Evolutionary conservation across 345 rosid species (phyloP).

Genomic region (Streptanthus diversifolius): DNA sequence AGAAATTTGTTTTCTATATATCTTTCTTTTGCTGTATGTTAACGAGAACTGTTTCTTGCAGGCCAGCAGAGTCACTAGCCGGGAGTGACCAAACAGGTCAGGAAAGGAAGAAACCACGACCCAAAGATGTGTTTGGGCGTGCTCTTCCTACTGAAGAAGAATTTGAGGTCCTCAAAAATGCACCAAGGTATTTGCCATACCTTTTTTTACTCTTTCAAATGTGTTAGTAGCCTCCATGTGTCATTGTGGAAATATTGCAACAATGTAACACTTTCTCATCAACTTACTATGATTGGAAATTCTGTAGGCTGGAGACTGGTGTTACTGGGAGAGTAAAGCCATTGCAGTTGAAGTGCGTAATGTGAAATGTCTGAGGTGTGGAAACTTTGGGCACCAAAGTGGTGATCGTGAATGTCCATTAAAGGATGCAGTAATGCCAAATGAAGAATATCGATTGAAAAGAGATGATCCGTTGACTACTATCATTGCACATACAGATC

Average conservation of each 20-base stretch:
- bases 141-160: constrained; percentile 94
- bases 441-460: constrained; percentile 81
- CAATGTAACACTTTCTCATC: neutral
- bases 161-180: constrained; percentile 75
- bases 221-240: neutral
- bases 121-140: constrained; percentile 97
- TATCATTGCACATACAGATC: constrained; percentile 74
- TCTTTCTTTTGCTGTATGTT: neutral
- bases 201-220: neutral
- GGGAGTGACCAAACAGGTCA: constrained; percentile 32
- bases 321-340: constrained; percentile 74
- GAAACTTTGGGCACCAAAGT: constrained; percentile 90
- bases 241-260: neutral
- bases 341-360: constrained; percentile 85
- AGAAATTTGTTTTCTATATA: neutral
- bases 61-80: constrained; percentile 35
- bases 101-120: constrained; percentile 74
- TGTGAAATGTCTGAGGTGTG: constrained; percentile 91
- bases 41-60: constrained; percentile 10
- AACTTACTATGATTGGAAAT: neutral
- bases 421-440: constrained; percentile 96
- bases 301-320: constrained; percentile 85
- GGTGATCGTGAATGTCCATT: constrained; percentile 97
- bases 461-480: constrained; percentile 96
- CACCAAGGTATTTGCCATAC: constrained; percentile 61